A percentile compares a stretch with the other conserved stretches of the same genome.
These are phyloP conservation scores for Xylariaceae sp. DNA, from an alignment of 2,329 filamentous ascomycete species.

Conservation along the genomic window DNA sequence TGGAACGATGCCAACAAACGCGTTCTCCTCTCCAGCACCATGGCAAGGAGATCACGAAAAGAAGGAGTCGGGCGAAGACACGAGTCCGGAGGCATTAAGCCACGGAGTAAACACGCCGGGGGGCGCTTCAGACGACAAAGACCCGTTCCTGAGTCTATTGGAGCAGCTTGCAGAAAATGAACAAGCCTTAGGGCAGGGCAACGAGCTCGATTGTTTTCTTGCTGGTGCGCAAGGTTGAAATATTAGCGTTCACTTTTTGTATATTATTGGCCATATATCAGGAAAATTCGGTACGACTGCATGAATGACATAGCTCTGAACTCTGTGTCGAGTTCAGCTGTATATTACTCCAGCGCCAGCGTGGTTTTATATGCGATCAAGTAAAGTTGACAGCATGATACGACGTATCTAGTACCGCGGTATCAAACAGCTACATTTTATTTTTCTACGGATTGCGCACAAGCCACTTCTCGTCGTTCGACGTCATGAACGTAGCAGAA, in stretches of 20 bases:
- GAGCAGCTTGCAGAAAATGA: slow-evolving; percentile 84
- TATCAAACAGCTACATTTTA: too few relatives aligned
- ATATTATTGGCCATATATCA: not conserved
- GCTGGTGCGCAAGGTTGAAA: slow-evolving; percentile 27
- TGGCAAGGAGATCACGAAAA: slow-evolving; percentile 46
- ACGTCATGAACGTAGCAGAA: too few relatives aligned
- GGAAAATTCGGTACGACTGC: slow-evolving; percentile 7
- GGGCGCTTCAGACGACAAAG: slow-evolving; percentile 61
- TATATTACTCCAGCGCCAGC: too few relatives aligned
- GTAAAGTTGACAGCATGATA: too few relatives aligned
- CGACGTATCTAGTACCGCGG: too few relatives aligned
- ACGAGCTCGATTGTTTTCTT: slow-evolving; percentile 76
- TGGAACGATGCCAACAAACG: slow-evolving; percentile 49
- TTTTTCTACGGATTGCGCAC: too few relatives aligned
- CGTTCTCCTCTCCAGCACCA: slow-evolving; percentile 48
- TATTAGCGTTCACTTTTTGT: not conserved
- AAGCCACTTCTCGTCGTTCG: too few relatives aligned
- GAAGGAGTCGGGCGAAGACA: slow-evolving; percentile 28
- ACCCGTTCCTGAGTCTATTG: slow-evolving; percentile 73
- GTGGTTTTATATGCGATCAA: too few relatives aligned
- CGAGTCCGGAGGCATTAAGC: slow-evolving; percentile 30
- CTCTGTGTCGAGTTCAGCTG: too few relatives aligned
- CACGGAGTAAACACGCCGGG: slow-evolving; percentile 48
- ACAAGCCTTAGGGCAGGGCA: slow-evolving; percentile 62
- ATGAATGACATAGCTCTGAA: not conserved